phyloP scores from a whole-genome alignment of 1,284 basidiomycete species.

The Boletellus deceptivus region DNA sequence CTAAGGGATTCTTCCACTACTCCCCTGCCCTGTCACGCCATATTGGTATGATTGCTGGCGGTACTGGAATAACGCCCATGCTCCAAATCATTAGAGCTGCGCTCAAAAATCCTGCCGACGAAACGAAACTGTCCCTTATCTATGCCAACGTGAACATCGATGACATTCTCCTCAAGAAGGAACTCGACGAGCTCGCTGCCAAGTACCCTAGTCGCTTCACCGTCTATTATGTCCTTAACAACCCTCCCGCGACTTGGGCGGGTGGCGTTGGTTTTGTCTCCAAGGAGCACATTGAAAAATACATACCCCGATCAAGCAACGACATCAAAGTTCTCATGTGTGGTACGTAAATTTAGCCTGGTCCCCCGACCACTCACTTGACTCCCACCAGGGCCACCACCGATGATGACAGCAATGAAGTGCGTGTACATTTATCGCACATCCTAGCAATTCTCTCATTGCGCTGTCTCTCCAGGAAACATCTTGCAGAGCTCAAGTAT shows the following conservation, averaged over 20 bases:
- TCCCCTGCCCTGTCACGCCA: slow-evolving; percentile 63
- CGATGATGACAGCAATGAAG: slow-evolving; percentile 98
- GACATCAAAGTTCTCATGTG: slow-evolving; percentile 86
- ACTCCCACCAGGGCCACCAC: slow-evolving; percentile 71
- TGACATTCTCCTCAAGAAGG: slow-evolving; percentile 86
- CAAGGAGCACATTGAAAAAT: slow-evolving; percentile 87
- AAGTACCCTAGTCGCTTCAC: slow-evolving; percentile 73
- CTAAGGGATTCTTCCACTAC: slow-evolving; percentile 92
- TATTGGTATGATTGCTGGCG: slow-evolving; percentile 96
- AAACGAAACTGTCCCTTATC: slow-evolving; percentile 81
- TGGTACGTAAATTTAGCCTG: slow-evolving; percentile 46
- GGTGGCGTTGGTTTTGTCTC: slow-evolving; percentile 91
- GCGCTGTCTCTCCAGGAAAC: slow-evolving; percentile 57
- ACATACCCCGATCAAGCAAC: slow-evolving; percentile 60
- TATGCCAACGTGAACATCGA: slow-evolving; percentile 94
- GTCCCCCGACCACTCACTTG: neutral
- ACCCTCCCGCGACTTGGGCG: slow-evolving; percentile 83
- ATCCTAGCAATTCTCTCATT: neutral
- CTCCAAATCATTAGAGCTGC: slow-evolving; percentile 92
- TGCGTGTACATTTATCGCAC: slow-evolving; percentile 39
- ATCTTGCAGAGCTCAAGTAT: slow-evolving; percentile 86
- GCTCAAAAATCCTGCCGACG: slow-evolving; percentile 83
- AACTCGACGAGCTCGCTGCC: slow-evolving; percentile 78
- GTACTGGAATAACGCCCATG: slow-evolving; percentile 97
- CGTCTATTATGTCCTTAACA: slow-evolving; percentile 91